Evolutionary conservation across 2,329 filamentous ascomycete species (phyloP), one percentile per base, ranked within the genome.

Genomic region (Colletotrichum theobromicola): DNA sequence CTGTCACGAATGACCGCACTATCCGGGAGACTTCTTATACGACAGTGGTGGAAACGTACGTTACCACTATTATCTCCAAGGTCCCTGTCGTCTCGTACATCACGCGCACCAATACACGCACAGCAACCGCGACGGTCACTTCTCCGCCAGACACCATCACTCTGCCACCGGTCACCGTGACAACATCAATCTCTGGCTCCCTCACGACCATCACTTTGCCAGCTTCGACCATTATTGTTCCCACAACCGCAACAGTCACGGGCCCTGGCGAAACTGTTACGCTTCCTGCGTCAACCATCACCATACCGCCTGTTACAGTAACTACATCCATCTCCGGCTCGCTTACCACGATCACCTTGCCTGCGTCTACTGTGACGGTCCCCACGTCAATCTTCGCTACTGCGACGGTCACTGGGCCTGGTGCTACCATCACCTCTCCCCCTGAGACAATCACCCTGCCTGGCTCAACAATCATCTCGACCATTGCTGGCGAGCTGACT

Each of bases 391-490:
- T 75, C 21, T 72, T 63, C 26, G 62, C 79, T 4, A 79, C 80
- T 18, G 79, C 77, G 2, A 77, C 78, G 30, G 83, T 82, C 1
- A 68, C 83, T 13, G 79, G 81, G 2, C 81, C 82, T 0, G 82
- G 82, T 4, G 76, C 83, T 24, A 82, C 83, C 4, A 76, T 79
- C 15, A 77, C 77, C 1, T 73, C 78, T 7, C 79, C 80, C 4
- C 78, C 16, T n/a, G n/a, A 58, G 15, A 72, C 62, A 1, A 24
- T 72, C 26, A 72, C 72, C 3, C 64, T 74, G n/a, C 67, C 67
- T 10, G 83, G 78, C 21, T 62, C 78, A 9, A 82, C 81, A 2
- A 76, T 82, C 30, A 80, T 82, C 21, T 79, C 80, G 7, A 67
- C 70, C 4, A n/a, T n/a, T 77, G 79, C 6, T 69, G 80, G 58